Percentiles rank a stretch among this genome's conserved stretches.
Conservation (phyloP, 306 rosid species). For the Quercus suber region DNA sequence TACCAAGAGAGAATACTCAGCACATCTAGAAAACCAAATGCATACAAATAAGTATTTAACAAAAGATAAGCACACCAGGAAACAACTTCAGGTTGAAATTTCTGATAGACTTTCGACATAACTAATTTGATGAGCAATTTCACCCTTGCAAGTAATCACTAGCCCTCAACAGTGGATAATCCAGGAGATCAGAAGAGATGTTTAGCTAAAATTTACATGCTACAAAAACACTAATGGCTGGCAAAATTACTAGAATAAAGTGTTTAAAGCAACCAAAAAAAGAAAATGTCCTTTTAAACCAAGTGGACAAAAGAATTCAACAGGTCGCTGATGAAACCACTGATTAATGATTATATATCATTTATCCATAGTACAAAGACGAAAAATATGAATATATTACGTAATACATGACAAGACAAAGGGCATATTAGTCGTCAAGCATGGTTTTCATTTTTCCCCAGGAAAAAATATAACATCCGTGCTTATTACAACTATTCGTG, state of each 20-base stretch:
- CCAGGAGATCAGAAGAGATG: neutral
- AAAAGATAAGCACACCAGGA: neutral
- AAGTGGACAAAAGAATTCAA: neutral
- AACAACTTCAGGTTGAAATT: neutral
- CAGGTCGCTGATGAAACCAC: neutral
- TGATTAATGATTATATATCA: neutral
- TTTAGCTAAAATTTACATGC: neutral
- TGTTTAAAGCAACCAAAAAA: neutral
- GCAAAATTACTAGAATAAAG: neutral
- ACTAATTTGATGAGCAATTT: neutral
- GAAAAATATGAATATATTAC: neutral
- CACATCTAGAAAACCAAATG: too few species aligned
- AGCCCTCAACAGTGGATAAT: neutral
- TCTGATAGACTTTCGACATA: neutral
- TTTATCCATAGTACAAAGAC: neutral
- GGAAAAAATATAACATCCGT: slow-evolving; percentile 23
- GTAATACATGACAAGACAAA: slow-evolving; percentile 18
- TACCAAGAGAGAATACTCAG: too few species aligned
- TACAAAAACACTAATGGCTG: neutral
- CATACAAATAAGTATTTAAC: neutral
- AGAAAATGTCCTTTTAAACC: neutral
- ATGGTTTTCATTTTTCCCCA: slow-evolving; percentile 5
- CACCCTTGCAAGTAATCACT: neutral
- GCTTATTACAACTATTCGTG: slow-evolving; percentile 37
- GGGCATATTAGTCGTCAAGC: slow-evolving; percentile 13